phyloP scores from a whole-genome alignment of 176 grass and related monocot genomes.

The Puya raimondii region DNA sequence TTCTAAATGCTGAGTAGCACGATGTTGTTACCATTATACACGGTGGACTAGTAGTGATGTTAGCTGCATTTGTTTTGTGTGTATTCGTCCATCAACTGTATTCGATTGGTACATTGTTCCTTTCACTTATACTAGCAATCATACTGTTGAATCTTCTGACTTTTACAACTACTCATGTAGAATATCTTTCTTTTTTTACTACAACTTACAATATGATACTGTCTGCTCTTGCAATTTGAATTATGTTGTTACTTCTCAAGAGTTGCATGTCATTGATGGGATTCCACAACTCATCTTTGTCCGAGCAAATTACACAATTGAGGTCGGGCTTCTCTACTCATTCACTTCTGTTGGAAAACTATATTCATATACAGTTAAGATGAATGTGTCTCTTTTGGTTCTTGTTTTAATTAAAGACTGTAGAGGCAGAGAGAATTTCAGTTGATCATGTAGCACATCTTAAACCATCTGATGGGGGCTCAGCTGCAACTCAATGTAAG shows the following conservation, averaged over 20 bases:
- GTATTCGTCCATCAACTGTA: too few species aligned
- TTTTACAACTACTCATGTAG: background rate
- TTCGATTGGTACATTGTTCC: too few species aligned
- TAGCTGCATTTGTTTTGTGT: too few species aligned
- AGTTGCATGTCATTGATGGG: slow-evolving; percentile 96
- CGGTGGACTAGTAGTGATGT: too few species aligned
- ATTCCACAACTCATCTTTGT: slow-evolving; percentile 97
- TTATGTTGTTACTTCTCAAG: slow-evolving; percentile 27
- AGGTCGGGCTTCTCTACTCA: slow-evolving; percentile 48
- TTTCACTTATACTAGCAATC: too few species aligned
- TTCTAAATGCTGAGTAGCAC: too few species aligned
- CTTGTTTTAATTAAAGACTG: slow-evolving; percentile 50
- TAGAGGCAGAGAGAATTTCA: slow-evolving; percentile 98
- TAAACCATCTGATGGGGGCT: slow-evolving; percentile 96
- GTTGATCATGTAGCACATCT: slow-evolving; percentile 99
- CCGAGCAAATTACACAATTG: slow-evolving; percentile 96
- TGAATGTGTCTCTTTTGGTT: slow-evolving; percentile 2
- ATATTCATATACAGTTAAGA: slow-evolving; percentile 6
- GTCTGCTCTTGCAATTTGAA: background rate
- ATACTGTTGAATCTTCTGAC: background rate
- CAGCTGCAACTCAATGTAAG: slow-evolving; percentile 97
- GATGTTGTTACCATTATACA: too few species aligned
- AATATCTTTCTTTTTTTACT: slow-evolving; percentile 6
- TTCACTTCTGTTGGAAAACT: slow-evolving; percentile 7
- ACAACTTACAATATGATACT: background rate